Percentiles rank a stretch among this genome's conserved stretches.
Evolutionary conservation across 208 protist genomes (phyloP).

Genomic region (Vickermania ingenoplastis): DNA sequence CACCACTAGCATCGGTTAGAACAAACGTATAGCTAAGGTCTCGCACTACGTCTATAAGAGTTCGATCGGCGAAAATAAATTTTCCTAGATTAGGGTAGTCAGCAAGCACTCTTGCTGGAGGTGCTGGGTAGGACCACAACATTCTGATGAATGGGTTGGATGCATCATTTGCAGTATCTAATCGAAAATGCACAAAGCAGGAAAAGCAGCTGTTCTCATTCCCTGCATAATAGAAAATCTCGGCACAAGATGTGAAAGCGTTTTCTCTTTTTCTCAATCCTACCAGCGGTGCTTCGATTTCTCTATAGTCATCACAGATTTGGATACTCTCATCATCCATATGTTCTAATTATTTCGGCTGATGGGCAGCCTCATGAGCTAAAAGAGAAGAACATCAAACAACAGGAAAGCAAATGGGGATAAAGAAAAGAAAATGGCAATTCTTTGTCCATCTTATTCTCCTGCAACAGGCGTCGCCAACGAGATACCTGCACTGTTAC

Average conservation of each 20-base stretch:
- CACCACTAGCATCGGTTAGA: slow-evolving; percentile 55
- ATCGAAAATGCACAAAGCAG: slow-evolving; percentile 33
- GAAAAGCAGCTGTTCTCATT: slow-evolving; percentile 40
- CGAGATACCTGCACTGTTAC: too few relatives aligned
- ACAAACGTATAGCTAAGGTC: slow-evolving; percentile 67
- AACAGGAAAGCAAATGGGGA: too few relatives aligned
- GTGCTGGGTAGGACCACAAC: slow-evolving; percentile 51
- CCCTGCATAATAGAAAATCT: slow-evolving; percentile 54
- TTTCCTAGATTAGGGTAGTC: slow-evolving; percentile 49
- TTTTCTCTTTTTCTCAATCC: slow-evolving; percentile 29
- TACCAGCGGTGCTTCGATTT: slow-evolving; percentile 30
- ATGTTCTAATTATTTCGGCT: neutral
- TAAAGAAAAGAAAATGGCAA: too few relatives aligned
- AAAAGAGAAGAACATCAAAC: neutral
- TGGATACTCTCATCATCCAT: neutral
- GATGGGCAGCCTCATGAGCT: neutral
- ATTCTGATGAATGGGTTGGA: slow-evolving; percentile 16
- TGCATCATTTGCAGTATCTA: slow-evolving; percentile 4
- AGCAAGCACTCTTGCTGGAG: slow-evolving; percentile 13
- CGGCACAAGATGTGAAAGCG: slow-evolving; percentile 14
- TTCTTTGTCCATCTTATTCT: too few relatives aligned
- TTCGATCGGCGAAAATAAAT: slow-evolving; percentile 45
- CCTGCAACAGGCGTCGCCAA: too few relatives aligned
- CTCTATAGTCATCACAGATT: slow-evolving; percentile 12
- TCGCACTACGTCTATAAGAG: slow-evolving; percentile 42